Evolutionary conservation across 2,329 filamentous ascomycete species (phyloP).

Genomic region (Alternaria gansuensis): DNA sequence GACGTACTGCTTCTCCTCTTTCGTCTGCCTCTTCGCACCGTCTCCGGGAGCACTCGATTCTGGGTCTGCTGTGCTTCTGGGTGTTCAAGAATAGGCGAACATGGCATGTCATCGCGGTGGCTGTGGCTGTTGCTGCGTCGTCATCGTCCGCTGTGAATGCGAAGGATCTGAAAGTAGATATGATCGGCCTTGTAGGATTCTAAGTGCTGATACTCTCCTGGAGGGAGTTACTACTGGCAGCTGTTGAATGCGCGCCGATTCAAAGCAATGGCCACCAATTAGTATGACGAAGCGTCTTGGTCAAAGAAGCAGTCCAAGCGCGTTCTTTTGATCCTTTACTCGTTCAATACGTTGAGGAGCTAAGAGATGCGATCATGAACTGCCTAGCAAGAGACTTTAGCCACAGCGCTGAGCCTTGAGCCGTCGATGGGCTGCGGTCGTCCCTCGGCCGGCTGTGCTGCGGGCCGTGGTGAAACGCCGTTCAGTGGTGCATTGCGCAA

Average conservation of each 20-base stretch:
- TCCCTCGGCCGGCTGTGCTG: slow-evolving; percentile 17
- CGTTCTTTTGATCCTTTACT: not conserved
- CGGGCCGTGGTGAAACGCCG: slow-evolving; percentile 20
- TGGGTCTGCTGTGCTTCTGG: not conserved
- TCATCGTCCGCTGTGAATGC: not conserved
- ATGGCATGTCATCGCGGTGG: not conserved
- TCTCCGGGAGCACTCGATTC: not conserved
- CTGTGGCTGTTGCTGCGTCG: not conserved
- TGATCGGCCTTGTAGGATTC: not conserved
- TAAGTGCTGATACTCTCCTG: not conserved
- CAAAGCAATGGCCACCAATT: not conserved
- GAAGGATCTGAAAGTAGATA: too few relatives aligned
- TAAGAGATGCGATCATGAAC: not conserved
- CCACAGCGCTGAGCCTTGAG: slow-evolving; percentile 6
- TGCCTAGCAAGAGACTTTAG: not conserved
- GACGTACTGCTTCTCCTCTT: slow-evolving; percentile 1
- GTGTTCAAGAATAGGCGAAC: not conserved
- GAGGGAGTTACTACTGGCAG: not conserved
- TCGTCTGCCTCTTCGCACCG: slow-evolving; percentile 3
- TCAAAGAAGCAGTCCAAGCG: not conserved
- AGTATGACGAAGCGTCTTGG: not conserved
- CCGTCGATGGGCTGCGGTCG: slow-evolving; percentile 4
- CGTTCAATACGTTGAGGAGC: not conserved
- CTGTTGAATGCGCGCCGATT: not conserved
- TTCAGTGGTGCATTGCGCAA: slow-evolving; percentile 14